Evolutionary conservation across 1,139 yeast genomes (phyloP).

Genomic region (Suhomyces terraborum): DNA sequence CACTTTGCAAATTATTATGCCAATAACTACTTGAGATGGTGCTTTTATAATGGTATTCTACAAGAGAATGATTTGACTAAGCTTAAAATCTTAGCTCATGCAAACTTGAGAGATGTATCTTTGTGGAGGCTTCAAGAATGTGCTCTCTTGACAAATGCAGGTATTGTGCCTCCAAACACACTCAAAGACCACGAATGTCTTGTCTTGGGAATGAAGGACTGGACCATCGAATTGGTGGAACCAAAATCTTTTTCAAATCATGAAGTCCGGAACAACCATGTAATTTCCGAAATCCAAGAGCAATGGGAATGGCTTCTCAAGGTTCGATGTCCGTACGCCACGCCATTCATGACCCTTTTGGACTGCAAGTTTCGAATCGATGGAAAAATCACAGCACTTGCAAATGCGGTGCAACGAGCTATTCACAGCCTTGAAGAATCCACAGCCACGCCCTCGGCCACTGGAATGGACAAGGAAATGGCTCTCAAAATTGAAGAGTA

Average conservation of each 20-base stretch:
- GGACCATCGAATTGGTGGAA: neutral
- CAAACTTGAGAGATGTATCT: slow-evolving; percentile 34
- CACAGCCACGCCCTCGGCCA: too few species aligned
- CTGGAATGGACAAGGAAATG: too few species aligned
- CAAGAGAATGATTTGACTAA: slow-evolving; percentile 6
- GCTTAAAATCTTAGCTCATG: slow-evolving; percentile 22
- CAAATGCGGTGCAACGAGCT: neutral
- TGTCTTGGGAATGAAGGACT: slow-evolving; percentile 4
- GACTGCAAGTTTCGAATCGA: neutral
- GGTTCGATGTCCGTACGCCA: slow-evolving; percentile 22
- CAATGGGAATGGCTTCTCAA: slow-evolving; percentile 26
- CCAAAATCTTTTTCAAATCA: neutral
- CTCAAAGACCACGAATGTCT: slow-evolving; percentile 23
- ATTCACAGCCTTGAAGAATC: too few species aligned
- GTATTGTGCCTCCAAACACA: slow-evolving; percentile 11
- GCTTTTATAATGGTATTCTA: slow-evolving; percentile 18
- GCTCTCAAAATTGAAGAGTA: neutral
- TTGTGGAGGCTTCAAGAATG: slow-evolving; percentile 31
- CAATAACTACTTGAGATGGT: slow-evolving; percentile 37
- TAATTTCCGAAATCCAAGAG: slow-evolving; percentile 2
- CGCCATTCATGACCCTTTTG: slow-evolving; percentile 7
- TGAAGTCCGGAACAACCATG: neutral
- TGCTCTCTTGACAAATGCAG: slow-evolving; percentile 10
- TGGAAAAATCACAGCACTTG: neutral
- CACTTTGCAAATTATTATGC: slow-evolving; percentile 50